Evolutionary conservation across 2,329 filamentous ascomycete genomes (phyloP).

Genomic region (Sclerotinia borealis): DNA sequence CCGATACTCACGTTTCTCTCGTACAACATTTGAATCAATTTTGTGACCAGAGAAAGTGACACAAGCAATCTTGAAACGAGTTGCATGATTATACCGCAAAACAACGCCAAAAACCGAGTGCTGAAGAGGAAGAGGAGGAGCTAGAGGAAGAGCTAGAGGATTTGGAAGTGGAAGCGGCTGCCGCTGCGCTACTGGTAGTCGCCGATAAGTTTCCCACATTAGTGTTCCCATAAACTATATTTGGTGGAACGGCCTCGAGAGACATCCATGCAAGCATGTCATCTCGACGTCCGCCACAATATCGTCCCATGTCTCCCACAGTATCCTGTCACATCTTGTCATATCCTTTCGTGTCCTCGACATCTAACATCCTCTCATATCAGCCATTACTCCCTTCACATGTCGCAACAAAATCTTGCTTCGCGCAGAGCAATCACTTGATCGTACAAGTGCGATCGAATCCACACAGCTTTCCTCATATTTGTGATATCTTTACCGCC

Average conservation of each 20-base stretch:
- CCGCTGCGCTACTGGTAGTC: too few relatives aligned
- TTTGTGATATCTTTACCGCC: conserved; percentile 5
- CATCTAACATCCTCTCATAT: neutral
- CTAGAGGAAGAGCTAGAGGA: too few relatives aligned
- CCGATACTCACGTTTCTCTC: neutral
- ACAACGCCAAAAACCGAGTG: neutral
- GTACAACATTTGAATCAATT: neutral
- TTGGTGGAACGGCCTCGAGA: neutral
- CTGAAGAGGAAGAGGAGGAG: too few relatives aligned
- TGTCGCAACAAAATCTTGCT: neutral
- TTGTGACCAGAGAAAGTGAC: neutral
- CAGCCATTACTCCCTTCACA: neutral
- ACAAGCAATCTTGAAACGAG: neutral
- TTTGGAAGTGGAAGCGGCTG: too few relatives aligned
- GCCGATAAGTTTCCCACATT: neutral
- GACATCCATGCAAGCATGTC: neutral
- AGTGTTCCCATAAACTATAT: neutral
- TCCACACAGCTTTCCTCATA: neutral
- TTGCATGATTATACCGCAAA: neutral
- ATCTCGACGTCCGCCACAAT: neutral
- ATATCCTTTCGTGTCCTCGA: neutral
- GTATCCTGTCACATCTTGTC: too few relatives aligned
- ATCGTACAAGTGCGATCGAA: neutral
- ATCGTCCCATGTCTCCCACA: neutral
- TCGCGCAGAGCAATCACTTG: neutral